Evolutionary conservation across 106 monocot genomes (phyloP).

Genomic region (Posidonia australis): DNA sequence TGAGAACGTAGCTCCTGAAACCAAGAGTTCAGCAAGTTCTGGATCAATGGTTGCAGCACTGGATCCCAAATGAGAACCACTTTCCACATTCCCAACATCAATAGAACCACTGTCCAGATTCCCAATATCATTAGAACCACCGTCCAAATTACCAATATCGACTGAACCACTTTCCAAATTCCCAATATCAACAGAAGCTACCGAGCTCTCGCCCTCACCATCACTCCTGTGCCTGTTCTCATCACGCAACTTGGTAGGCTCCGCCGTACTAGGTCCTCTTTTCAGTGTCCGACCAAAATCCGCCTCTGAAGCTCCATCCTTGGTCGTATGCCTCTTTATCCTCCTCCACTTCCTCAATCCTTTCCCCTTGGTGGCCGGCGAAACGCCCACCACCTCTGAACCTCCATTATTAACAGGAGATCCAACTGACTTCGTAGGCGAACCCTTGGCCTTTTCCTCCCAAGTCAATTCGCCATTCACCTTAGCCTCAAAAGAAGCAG

Average conservation of each 20-base stretch:
- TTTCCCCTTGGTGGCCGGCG: constrained; percentile 22
- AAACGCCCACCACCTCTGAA: neutral
- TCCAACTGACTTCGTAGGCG: neutral
- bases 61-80: neutral
- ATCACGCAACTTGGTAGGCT: constrained; percentile 20
- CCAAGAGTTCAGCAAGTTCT: constrained; percentile 29
- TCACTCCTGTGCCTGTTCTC: constrained; percentile 27
- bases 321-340: constrained; percentile 31
- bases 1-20: constrained; percentile 19
- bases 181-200: constrained; percentile 34
- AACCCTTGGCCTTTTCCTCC: neutral
- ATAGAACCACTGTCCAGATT: neutral
- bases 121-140: constrained; percentile 20
- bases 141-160: constrained; percentile 13
- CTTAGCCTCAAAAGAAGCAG: neutral
- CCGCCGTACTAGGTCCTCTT: constrained; percentile 28
- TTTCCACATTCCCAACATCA: neutral
- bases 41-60: constrained; percentile 15
- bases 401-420: neutral
- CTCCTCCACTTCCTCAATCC: constrained; percentile 65
- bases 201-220: constrained; percentile 28
- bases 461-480: constrained; percentile 1
- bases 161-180: constrained; percentile 18
- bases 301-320: constrained; percentile 16
- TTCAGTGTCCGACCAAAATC: constrained; percentile 43